Evolutionary conservation across 176 grass and related monocot species (phyloP).

Genomic region (Phyllostachys edulis): DNA sequence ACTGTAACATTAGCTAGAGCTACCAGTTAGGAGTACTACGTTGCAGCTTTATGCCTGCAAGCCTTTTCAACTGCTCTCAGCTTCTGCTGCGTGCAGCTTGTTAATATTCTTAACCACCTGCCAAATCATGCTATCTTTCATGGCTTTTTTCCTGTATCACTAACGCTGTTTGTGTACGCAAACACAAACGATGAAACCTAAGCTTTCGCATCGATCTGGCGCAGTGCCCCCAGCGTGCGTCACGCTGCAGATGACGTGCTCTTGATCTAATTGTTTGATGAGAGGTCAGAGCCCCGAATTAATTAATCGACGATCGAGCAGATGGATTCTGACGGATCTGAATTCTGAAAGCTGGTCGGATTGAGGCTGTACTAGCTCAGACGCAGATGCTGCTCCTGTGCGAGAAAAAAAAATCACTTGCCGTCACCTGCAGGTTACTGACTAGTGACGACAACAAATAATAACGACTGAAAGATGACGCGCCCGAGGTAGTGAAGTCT

Average conservation of each 20-base stretch:
- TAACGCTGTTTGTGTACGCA: neutral
- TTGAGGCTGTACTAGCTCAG: neutral
- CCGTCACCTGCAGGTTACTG: neutral
- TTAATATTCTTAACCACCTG: neutral
- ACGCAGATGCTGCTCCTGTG: neutral
- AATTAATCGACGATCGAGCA: neutral
- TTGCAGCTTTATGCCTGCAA: neutral
- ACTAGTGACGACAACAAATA: neutral
- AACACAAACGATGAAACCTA: neutral
- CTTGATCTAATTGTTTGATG: neutral
- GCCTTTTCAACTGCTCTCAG: neutral
- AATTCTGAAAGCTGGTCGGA: constrained; percentile 9
- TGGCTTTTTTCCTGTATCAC: neutral
- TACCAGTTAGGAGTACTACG: neutral
- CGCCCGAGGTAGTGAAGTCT: neutral
- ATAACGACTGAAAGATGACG: neutral
- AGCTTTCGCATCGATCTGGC: neutral
- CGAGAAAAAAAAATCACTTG: constrained; percentile 10
- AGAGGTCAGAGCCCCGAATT: neutral
- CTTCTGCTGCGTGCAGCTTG: neutral
- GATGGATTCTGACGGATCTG: neutral
- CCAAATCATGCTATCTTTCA: neutral
- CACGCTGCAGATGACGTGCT: neutral
- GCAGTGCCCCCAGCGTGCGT: neutral
- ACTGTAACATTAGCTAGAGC: neutral